Evolutionary conservation across 2,329 filamentous ascomycete genomes (phyloP).

Genomic region (Aspergillus calidoustus): DNA sequence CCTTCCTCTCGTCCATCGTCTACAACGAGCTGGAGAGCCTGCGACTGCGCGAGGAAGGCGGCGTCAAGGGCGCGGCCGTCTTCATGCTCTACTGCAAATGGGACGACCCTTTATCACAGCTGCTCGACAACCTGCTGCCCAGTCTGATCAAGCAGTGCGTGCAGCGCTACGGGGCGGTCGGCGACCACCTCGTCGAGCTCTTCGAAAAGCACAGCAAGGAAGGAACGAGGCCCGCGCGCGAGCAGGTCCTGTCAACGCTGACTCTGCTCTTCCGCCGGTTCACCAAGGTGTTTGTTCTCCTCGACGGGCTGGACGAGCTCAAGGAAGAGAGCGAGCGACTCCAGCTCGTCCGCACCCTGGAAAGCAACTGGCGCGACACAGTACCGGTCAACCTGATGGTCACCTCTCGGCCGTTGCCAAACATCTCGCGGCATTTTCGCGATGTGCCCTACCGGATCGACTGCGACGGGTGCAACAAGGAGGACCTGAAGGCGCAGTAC

Average conservation of each 20-base stretch:
- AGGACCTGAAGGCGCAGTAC: neutral
- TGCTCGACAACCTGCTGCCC: constrained; percentile 4
- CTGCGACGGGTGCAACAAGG: neutral
- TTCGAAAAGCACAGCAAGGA: constrained; percentile 6
- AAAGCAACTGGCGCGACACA: neutral
- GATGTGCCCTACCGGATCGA: neutral
- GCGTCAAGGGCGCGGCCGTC: constrained; percentile 16
- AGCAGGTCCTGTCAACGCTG: neutral
- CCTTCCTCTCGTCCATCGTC: constrained; percentile 16
- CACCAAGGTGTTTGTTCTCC: constrained; percentile 12
- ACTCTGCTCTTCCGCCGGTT: neutral
- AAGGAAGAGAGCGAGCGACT: constrained; percentile 3
- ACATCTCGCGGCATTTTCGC: constrained; percentile 9
- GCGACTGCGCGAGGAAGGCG: neutral
- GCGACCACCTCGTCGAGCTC: neutral
- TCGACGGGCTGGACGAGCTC: constrained; percentile 17
- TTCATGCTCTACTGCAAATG: constrained; percentile 25
- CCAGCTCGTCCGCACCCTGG: neutral
- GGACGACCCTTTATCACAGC: constrained; percentile 21
- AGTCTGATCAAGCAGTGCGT: constrained; percentile 17
- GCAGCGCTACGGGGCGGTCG: constrained; percentile 9
- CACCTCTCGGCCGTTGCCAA: constrained; percentile 10
- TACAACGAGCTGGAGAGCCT: constrained; percentile 14
- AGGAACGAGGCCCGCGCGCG: constrained; percentile 1
- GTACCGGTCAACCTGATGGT: constrained; percentile 13